Base-by-base conservation (phyloP, 2,329 filamentous ascomycete species). In the Beauveria australis region DNA sequence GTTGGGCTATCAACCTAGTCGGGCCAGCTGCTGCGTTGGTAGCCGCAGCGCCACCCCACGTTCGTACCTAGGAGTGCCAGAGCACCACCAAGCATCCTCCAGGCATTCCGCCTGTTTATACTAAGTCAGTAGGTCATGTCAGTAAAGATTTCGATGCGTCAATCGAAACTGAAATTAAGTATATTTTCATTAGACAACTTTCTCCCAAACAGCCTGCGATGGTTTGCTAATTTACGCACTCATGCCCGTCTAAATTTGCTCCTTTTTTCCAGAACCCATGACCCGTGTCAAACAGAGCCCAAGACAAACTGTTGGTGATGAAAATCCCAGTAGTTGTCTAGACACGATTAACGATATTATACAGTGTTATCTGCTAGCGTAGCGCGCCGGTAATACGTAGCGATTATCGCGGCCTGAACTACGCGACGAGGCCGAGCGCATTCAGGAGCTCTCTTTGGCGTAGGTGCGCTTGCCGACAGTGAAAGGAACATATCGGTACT, bases 401-500 rank as follows among this genome's bases (percentile, higher is more conserved):
- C 26, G 28, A 30, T 47, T n/a, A 24, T 48, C 58, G 51, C 47
- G 2, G 30, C 37, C n/a, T 60, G 24, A 26, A 37, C 28, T 9
- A 59, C 33, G 53, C 46, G 53, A 52, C 28, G 9, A 37, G 19
- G 19, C 18, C 12, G n/a, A 22, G 48, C 14, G 49, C 18, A 41
- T 61, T 66, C 70, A 77, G 59, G 77, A 76, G 76, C 78, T 86
- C 76, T 79, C 82, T 78, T 86, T 88, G 72, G 75, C 79, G 74
- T 94, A 95, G 72, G 84, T 87, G 65, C 89, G 82, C 84, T 97
- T 97, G 75, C 92, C 92, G 66, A 96, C 86, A 46, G 90, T 88
- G 79, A 97, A 96, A 46, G 92, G 92, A 33, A 96, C 92, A 73
- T 96, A 99, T 78, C 93, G 91, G 81, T 97, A 99, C 81, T 97